Percentiles rank a stretch among this genome's conserved stretches.
Evolutionary conservation across 441 rosid species (phyloP).

Genomic region (Metrosideros polymorpha): DNA sequence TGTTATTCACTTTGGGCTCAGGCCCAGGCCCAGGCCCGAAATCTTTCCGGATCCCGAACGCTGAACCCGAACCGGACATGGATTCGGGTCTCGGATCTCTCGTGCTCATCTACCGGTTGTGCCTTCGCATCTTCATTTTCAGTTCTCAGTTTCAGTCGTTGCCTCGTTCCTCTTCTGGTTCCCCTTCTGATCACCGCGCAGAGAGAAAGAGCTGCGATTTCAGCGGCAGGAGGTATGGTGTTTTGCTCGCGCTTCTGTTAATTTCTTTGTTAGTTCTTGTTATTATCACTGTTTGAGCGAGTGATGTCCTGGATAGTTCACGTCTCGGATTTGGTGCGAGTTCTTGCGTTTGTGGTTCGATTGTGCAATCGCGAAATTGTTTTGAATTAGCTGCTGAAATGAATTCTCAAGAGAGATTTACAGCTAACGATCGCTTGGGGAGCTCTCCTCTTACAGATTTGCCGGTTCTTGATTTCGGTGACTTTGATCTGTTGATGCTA

Average conservation of each 20-base stretch:
- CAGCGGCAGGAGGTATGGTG: not conserved
- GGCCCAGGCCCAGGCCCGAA: not conserved
- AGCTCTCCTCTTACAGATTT: not conserved
- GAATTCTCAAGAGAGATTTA: not conserved
- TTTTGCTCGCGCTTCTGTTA: not conserved
- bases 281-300: not conserved
- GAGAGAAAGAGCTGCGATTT: not conserved
- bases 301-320: not conserved
- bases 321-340: not conserved
- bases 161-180: not conserved
- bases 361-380: not conserved
- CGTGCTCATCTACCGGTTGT: not conserved
- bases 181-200: not conserved
- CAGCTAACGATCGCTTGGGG: not conserved
- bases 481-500: not conserved
- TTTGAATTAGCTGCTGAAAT: not conserved
- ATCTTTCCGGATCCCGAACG: not conserved
- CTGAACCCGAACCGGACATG: not conserved
- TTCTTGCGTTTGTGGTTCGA: not conserved
- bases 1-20: not conserved
- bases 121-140: not conserved
- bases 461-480: not conserved
- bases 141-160: not conserved
- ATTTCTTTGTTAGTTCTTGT: not conserved
- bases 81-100: not conserved